These are phyloP conservation scores for Moelleriella libera DNA, from an alignment of 2,329 filamentous ascomycete genomes.

Conservation along the genomic window DNA sequence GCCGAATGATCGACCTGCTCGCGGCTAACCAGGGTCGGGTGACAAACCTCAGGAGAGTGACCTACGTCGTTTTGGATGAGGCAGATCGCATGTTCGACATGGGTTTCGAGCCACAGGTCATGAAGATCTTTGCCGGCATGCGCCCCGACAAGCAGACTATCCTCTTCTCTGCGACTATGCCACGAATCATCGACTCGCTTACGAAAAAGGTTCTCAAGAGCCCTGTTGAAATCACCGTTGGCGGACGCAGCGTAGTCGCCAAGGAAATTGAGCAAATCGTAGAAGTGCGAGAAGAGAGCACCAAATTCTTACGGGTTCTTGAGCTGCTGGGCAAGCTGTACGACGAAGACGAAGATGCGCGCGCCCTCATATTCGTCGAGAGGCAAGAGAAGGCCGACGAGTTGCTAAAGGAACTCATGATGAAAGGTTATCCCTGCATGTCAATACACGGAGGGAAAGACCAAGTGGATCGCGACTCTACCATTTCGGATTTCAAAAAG, in stretches of 20 bases:
- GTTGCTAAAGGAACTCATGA: conserved; percentile 61
- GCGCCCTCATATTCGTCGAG: conserved; percentile 83
- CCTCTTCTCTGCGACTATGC: conserved; percentile 93
- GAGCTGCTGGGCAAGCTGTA: conserved; percentile 82
- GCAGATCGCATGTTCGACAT: conserved; percentile 99
- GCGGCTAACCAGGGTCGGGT: conserved; percentile 90
- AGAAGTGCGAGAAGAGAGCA: conserved; percentile 68
- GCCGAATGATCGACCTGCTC: conserved; percentile 88
- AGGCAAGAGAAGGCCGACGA: conserved; percentile 82
- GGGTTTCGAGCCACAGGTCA: conserved; percentile 97
- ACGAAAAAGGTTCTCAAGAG: conserved; percentile 78
- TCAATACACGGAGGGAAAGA: conserved; percentile 91
- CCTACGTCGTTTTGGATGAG: conserved; percentile 91
- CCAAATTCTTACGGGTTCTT: conserved; percentile 73
- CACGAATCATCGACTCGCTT: conserved; percentile 78
- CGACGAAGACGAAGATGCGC: conserved; percentile 74
- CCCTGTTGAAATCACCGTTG: conserved; percentile 84
- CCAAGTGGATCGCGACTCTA: conserved; percentile 83
- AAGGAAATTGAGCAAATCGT: conserved; percentile 90
- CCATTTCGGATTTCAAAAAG: conserved; percentile 85
- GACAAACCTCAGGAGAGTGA: conserved; percentile 77
- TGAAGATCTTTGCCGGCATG: conserved; percentile 88
- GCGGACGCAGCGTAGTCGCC: conserved; percentile 73
- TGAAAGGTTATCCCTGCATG: conserved; percentile 80
- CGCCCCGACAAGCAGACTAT: conserved; percentile 88